Evolutionary conservation across 495 filamentous ascomycete genomes (phyloP), one percentile per base, ranked within the genome.

Genomic region (Penicillium longicatenatum): DNA sequence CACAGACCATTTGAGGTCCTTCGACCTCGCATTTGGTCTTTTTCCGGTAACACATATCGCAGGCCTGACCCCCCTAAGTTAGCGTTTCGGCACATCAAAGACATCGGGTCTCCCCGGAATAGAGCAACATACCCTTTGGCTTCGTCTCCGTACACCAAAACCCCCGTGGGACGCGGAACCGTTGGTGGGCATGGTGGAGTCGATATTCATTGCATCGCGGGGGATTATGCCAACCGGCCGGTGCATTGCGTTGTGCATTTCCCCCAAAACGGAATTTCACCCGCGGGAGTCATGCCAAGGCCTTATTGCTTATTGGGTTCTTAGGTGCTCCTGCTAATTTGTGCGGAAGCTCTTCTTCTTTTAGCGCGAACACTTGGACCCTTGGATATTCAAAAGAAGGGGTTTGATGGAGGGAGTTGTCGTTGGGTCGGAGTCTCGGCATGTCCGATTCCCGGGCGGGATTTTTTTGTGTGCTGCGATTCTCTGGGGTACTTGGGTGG

Each of bases 1-100:
- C 85, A 77, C 94, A 98, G 20, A 64, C 17, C 21, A 49, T 14
- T 49, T 84, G 79, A 30, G 91, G 89, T 52, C 90, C 82, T 70
- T 95, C 93, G 50, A 92, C 86, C 70, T 97, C 92, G 72, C 94
- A 98, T 75, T 94, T 96, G 66, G 94, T 95, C 82, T 97, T 97
- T 81, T 92, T 97, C 77, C 91, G 94, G 64, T 90, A 85, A 68
- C 94, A 98, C 89, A 92, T 93, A 67, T 96, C 92, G 78, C 93
- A 98, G 50, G 92, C 92, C 89, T 93, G 57, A 48, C 63, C 42
- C 12, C 22, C 45, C 45, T 4, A 4, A 46, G 24, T 48, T 22
- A 48, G 14, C 45, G 17, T 46, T 19, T 20, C 43, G 20, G 8
- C 1, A 51, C 31, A 35, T 16, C 26, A 39, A 41, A 48, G 60